Base-by-base conservation (phyloP, 495 filamentous ascomycete genomes). In the Xylaria grammica region DNA sequence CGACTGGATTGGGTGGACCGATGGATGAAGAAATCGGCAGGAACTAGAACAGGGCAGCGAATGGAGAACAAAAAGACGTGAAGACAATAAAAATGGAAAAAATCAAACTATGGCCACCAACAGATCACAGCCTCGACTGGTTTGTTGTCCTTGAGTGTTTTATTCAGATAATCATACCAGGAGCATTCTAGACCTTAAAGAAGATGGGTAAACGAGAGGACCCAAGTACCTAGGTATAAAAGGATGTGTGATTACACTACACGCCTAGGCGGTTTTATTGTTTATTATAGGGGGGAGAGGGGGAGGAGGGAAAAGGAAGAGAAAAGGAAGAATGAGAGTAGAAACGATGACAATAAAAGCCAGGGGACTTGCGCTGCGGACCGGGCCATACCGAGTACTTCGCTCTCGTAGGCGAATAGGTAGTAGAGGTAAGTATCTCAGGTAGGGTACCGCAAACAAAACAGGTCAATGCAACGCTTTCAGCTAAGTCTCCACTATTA, bases 181-280 rank as follows among this genome's bases (percentile, higher is more conserved):
- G 29, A 38, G 15, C 8, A 50, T 8, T 19, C 30, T 34, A 62
- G 22, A 27, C 46, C 30, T 34, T n/a, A 40, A 60, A 40, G 8
- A 20, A 17, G 24, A n/a, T n/a, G 59, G 48, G 34, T 15, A 30
- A 52, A 51, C 58, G 58, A 60, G 30, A 30, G 56, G 26, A 24
- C 17, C 10, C 30, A 8, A 27, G 34, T n/a, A n/a, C n/a, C n/a
- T n/a, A n/a, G n/a, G n/a, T n/a, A n/a, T n/a, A n/a, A n/a, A n/a
- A n/a, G n/a, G n/a, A n/a, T n/a, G n/a, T n/a, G n/a, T n/a, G n/a
- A n/a, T n/a, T n/a, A n/a, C n/a, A n/a, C n/a, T n/a, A n/a, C 34
- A 20, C 26, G 30, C 4, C 7, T 29, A 6, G 48, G 26, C 30
- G 45, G 10, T 10, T 15, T 51, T 10, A 11, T 2, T 51, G 22